Evolutionary conservation across 2,329 filamentous ascomycete genomes (phyloP).

Genomic region (Arthrinium phaeospermum): DNA sequence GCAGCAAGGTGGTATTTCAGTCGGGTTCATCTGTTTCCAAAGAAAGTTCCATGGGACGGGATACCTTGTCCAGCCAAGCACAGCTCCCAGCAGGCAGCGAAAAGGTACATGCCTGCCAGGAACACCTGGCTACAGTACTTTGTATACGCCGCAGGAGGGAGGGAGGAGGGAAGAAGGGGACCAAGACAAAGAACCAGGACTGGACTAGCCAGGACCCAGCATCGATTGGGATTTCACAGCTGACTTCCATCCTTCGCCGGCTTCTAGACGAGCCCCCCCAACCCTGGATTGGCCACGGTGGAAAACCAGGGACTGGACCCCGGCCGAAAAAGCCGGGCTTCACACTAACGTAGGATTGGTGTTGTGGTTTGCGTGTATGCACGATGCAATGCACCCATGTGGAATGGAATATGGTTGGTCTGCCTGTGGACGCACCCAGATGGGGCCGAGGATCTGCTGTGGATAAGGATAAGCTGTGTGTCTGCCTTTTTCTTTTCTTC

Average conservation of each 20-base stretch:
- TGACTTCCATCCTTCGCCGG: slow-evolving; percentile 13
- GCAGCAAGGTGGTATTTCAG: slow-evolving; percentile 11
- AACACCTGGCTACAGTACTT: neutral
- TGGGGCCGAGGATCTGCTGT: slow-evolving; percentile 13
- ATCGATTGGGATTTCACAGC: neutral
- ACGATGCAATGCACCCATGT: slow-evolving; percentile 13
- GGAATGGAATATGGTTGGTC: slow-evolving; percentile 1
- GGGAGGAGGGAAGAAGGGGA: neutral
- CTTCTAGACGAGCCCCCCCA: neutral
- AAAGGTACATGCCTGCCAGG: neutral
- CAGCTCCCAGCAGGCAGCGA: too few species aligned
- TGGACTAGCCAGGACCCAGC: neutral
- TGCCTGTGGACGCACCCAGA: slow-evolving; percentile 1
- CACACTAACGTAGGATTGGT: slow-evolving; percentile 4
- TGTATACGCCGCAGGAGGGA: too few species aligned
- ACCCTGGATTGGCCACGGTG: neutral
- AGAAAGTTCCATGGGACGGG: slow-evolving; percentile 13
- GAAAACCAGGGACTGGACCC: slow-evolving; percentile 12
- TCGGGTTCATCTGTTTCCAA: slow-evolving; percentile 12
- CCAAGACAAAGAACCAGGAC: neutral
- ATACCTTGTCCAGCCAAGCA: neutral
- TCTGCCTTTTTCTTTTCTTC: neutral
- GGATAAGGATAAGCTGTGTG: neutral
- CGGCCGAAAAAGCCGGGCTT: slow-evolving; percentile 9
- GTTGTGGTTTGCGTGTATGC: slow-evolving; percentile 10